Evolutionary conservation across 305 asterid genomes (phyloP), one percentile per base, ranked within the genome.

Genomic region (Fraxinus sp.): DNA sequence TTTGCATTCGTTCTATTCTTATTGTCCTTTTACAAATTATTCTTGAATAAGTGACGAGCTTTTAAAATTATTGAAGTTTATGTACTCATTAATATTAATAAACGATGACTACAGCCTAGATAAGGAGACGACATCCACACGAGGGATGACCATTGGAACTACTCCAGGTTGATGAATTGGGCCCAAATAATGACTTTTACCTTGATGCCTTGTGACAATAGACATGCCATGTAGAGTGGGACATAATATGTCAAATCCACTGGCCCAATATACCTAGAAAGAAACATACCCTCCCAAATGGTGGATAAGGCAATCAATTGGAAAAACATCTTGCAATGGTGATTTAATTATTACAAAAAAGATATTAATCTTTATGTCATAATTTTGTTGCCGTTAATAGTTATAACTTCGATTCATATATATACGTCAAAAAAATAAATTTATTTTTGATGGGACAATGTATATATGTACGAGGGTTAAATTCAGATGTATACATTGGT

Each of bases 291-390:
- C 35, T 66, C 35, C 14, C 28, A 57, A 57, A 66, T 26, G 73
- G 73, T 22, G 73, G 73, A 24, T 66, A 66, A 66, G 73, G 35
- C 73, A 66, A 66, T 66, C 73, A 66, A 66, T 66, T 66, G 18
- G n/a, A n/a, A 22, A 22, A 64, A 64, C 16, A 64, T 3, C 18
- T 9, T 26, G 41, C 9, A 2, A 1, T 36, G 41, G 41, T 36
- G 41, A 33, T 33, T 37, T 37, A 37, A 37, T 37, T 37, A 37
- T 37, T 37, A 37, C 44, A 37, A 9, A 37, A 37, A 36, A 37
- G 1, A 37, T 37, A 37, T 1, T 9, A 1, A 37, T 37, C 44
- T 7, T 37, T 1, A 7, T 7, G 44, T 37, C 44, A 37, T 37
- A 37, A 37, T 37, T 37, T 7, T 37, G 44, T 37, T 37, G 2